Percentiles rank a stretch among this genome's conserved stretches.
These are phyloP conservation scores for Nowakowskiella sp. DNA, from an alignment of 192 early-diverging fungal genomes.

Conservation along the genomic window DNA sequence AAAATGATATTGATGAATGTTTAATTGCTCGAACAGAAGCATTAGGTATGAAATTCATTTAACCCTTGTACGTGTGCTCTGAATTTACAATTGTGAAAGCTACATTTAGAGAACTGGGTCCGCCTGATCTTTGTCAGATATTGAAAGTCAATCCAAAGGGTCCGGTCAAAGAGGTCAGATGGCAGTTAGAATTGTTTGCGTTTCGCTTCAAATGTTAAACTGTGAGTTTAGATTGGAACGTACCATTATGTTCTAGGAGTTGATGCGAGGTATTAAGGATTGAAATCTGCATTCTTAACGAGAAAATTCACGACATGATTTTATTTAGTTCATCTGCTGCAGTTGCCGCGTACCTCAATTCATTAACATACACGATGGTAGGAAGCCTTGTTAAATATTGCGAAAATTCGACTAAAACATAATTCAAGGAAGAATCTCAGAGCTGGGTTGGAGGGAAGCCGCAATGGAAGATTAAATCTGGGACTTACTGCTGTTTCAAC, in stretches of 20 bases:
- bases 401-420: neutral
- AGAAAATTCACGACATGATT: too few species aligned
- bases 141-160: conserved; percentile 84
- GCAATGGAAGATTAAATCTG: conserved; percentile 59
- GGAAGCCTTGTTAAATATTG: conserved; percentile 1
- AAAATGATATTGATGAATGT: conserved; percentile 84
- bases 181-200: neutral
- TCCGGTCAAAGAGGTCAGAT: conserved; percentile 64
- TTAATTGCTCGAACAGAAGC: conserved; percentile 79
- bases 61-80: conserved; percentile 1
- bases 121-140: conserved; percentile 95
- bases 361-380: conserved; percentile 83
- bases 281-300: neutral
- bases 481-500: conserved; percentile 91
- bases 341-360: conserved; percentile 95
- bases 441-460: conserved; percentile 50
- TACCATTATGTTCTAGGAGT: conserved; percentile 54
- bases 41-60: conserved; percentile 64
- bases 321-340: conserved; percentile 92
- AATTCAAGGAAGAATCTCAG: conserved; percentile 48
- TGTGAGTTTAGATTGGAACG: conserved; percentile 58
- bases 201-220: neutral
- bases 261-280: conserved; percentile 33
- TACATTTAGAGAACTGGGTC: conserved; percentile 78
- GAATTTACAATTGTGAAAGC: conserved; percentile 15